These are phyloP conservation scores for Aspergillus sclerotioniger DNA, from an alignment of 495 filamentous ascomycete species.

Conservation along the genomic window DNA sequence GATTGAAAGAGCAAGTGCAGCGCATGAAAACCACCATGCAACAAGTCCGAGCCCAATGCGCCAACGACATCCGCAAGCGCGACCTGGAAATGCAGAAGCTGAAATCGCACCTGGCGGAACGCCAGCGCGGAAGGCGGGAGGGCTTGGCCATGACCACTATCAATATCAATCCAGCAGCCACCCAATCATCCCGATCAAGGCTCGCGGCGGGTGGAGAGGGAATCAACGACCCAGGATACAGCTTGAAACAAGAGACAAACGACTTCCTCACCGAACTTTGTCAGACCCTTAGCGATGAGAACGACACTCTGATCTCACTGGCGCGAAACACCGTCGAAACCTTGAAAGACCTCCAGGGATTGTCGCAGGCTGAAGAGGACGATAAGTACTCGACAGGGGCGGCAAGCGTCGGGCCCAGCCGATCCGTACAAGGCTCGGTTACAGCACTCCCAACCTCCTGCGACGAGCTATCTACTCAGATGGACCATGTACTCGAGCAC, in stretches of 20 bases:
- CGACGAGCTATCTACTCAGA: slow-evolving; percentile 67
- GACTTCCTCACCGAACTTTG: slow-evolving; percentile 88
- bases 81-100: slow-evolving; percentile 84
- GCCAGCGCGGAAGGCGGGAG: slow-evolving; percentile 49
- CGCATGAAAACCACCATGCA: slow-evolving; percentile 71
- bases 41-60: slow-evolving; percentile 82
- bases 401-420: slow-evolving; percentile 36
- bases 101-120: slow-evolving; percentile 74
- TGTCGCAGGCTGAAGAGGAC: slow-evolving; percentile 53
- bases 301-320: slow-evolving; percentile 76
- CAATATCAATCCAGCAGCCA: slow-evolving; percentile 43
- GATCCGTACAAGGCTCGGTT: slow-evolving; percentile 32
- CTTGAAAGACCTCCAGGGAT: slow-evolving; percentile 75
- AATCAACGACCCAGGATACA: slow-evolving; percentile 62
- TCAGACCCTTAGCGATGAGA: slow-evolving; percentile 88
- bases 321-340: slow-evolving; percentile 67
- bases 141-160: slow-evolving; percentile 50
- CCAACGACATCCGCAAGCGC: slow-evolving; percentile 87
- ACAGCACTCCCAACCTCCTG: slow-evolving; percentile 56
- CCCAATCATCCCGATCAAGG: slow-evolving; percentile 32
- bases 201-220: slow-evolving; percentile 39
- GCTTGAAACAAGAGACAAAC: slow-evolving; percentile 80
- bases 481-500: slow-evolving; percentile 74
- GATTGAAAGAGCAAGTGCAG: slow-evolving; percentile 75
- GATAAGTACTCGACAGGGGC: slow-evolving; percentile 36